These are phyloP conservation scores for Glebionis coronaria DNA, from an alignment of 129 eudicot species.

Conservation along the genomic window DNA sequence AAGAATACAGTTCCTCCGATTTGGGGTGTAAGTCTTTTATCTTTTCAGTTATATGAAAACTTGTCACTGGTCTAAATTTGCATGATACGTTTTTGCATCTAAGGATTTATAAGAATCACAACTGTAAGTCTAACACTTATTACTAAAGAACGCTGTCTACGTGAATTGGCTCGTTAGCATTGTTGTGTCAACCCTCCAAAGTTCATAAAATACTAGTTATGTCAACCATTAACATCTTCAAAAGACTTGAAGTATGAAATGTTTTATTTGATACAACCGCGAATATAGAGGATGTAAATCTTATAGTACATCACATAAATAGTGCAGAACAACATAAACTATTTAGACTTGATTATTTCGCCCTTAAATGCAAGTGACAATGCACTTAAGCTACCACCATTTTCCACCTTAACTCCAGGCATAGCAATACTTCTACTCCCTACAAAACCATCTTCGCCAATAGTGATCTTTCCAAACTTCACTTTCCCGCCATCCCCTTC, in stretches of 20 bases:
- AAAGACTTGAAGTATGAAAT: constrained; percentile 1
- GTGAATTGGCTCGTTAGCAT: too few species aligned
- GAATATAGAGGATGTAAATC: constrained; percentile 21
- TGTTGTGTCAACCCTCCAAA: too few species aligned
- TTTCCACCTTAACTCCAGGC: constrained; percentile 67
- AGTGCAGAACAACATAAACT: constrained; percentile 3
- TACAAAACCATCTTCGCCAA: constrained; percentile 78
- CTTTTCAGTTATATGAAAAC: too few species aligned
- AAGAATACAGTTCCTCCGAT: too few species aligned
- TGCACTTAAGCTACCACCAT: constrained; percentile 59
- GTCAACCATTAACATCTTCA: too few species aligned
- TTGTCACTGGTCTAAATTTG: too few species aligned
- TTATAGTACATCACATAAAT: constrained; percentile 14
- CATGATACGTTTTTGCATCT: too few species aligned
- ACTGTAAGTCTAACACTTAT: too few species aligned
- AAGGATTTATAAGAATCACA: too few species aligned
- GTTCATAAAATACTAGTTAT: too few species aligned
- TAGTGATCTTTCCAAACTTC: constrained; percentile 68
- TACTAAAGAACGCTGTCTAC: too few species aligned
- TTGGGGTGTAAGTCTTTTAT: too few species aligned
- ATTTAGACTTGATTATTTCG: constrained; percentile 57
- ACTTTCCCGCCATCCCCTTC: constrained; percentile 92
- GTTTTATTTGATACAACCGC: constrained; percentile 15
- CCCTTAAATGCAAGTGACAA: constrained; percentile 74
- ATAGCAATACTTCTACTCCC: constrained; percentile 77